Percentiles rank a stretch among this genome's conserved stretches.
Conservation (phyloP, 2,329 filamentous ascomycete genomes). For the Penicillium concentricum region DNA sequence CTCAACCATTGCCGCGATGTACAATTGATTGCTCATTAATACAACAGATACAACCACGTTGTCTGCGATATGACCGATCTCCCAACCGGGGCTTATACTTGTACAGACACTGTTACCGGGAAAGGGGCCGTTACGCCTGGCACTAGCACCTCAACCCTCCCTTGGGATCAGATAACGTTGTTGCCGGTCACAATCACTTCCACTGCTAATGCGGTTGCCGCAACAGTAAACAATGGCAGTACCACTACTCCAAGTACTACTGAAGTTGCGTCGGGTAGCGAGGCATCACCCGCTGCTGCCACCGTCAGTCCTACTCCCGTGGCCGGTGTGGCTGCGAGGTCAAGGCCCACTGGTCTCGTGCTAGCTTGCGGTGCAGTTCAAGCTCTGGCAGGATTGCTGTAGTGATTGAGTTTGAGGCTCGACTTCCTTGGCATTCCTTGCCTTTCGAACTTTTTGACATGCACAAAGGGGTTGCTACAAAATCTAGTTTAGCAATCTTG, state of each 20-base stretch:
- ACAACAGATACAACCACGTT: constrained; percentile 13
- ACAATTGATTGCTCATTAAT: neutral
- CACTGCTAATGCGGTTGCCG: constrained; percentile 7
- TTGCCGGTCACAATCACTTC: constrained; percentile 26
- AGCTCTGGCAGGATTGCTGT: neutral
- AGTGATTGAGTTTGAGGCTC: too few relatives aligned
- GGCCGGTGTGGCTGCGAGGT: neutral
- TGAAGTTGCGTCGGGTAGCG: neutral
- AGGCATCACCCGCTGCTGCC: neutral
- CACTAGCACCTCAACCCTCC: constrained; percentile 10
- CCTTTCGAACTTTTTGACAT: neutral
- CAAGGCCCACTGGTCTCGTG: neutral
- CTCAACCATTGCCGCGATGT: neutral
- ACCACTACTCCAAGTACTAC: neutral
- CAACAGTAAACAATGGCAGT: neutral
- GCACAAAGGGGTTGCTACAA: neutral
- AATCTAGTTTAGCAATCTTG: neutral
- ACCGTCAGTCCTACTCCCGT: neutral
- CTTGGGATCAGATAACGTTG: constrained; percentile 6
- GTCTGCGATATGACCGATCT: constrained; percentile 20
- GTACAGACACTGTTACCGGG: constrained; percentile 16
- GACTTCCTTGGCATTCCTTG: neutral
- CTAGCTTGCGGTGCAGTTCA: neutral
- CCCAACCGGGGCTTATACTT: constrained; percentile 20
- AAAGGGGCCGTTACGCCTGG: constrained; percentile 15